phyloP scores from a whole-genome alignment of 192 early-diverging fungal genomes.

The Dimargaris cristalligena region DNA sequence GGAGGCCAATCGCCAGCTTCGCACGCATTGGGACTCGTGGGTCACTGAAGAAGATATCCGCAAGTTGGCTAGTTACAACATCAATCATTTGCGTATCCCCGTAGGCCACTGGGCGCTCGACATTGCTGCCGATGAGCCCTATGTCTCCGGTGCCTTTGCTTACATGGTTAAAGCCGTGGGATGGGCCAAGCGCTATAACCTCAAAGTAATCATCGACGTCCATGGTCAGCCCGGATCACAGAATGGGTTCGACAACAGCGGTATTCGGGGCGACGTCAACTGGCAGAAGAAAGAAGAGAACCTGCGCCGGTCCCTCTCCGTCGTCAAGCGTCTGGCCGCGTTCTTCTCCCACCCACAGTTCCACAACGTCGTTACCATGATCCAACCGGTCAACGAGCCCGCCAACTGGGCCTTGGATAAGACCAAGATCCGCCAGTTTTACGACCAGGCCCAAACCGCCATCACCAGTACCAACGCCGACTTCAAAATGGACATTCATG shows the following conservation, averaged over 20 bases:
- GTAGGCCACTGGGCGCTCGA: constrained; percentile 45
- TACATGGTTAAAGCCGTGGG: constrained; percentile 28
- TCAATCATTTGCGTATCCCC: constrained; percentile 39
- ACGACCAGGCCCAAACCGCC: constrained; percentile 20
- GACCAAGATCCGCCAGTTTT: constrained; percentile 21
- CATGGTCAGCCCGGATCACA: constrained; percentile 41
- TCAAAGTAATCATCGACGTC: constrained; percentile 36
- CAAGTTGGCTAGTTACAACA: constrained; percentile 24
- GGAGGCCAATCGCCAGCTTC: constrained; percentile 19
- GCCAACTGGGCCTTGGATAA: constrained; percentile 25
- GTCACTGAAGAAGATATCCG: constrained; percentile 33
- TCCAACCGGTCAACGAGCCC: constrained; percentile 31
- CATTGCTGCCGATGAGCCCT: constrained; percentile 33
- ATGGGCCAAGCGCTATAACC: constrained; percentile 31
- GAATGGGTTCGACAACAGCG: constrained; percentile 41
- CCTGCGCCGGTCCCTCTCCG: constrained; percentile 30
- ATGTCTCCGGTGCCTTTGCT: constrained; percentile 24
- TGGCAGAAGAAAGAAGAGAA: constrained; percentile 28
- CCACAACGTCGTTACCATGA: constrained; percentile 19
- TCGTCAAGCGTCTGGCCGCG: constrained; percentile 31
- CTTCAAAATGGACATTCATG: constrained; percentile 20
- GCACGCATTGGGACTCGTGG: constrained; percentile 38
- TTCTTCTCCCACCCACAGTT: constrained; percentile 30
- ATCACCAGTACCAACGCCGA: constrained; percentile 7
- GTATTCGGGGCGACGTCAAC: constrained; percentile 23